Conservation (phyloP, 441 rosid genomes). For the Aleurites moluccanus region DNA sequence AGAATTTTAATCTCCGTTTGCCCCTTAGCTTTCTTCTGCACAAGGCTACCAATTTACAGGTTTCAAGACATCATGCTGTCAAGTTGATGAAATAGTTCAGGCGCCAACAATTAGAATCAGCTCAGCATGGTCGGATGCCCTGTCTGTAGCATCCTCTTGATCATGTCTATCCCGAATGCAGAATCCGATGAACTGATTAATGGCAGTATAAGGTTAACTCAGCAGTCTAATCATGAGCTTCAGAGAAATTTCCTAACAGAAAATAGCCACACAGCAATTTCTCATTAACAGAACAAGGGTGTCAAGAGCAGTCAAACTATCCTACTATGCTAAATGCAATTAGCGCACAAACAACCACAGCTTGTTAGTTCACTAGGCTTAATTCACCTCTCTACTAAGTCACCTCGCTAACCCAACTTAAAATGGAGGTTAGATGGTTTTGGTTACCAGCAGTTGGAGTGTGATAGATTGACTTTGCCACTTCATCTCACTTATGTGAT, state of each 20-base stretch:
- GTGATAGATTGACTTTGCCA: background rate
- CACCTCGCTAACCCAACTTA: conserved; percentile 1
- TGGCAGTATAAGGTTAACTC: conserved; percentile 34
- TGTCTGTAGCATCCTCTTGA: conserved; percentile 90
- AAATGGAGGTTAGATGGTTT: background rate
- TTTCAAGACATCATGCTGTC: conserved; percentile 8
- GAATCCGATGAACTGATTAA: conserved; percentile 90
- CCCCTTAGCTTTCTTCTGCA: background rate
- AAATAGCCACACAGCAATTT: conserved; percentile 28
- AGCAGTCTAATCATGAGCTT: conserved; percentile 33
- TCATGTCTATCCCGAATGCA: conserved; percentile 90
- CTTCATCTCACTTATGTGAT: background rate
- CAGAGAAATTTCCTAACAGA: conserved; percentile 32
- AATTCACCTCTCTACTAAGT: background rate
- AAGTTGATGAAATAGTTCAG: conserved; percentile 11
- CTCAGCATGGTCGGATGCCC: conserved; percentile 97
- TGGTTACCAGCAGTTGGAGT: background rate
- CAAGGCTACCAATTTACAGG: background rate
- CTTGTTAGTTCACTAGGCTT: conserved; percentile 2
- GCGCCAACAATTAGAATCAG: conserved; percentile 33
- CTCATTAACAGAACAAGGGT: conserved; percentile 27
- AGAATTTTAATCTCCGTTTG: background rate
- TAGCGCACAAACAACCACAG: background rate
- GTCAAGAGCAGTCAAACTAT: conserved; percentile 20
- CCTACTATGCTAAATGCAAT: conserved; percentile 14